Base-by-base conservation (phyloP, 1,139 yeast species). In the Saccharomyces pastorianus region DNA sequence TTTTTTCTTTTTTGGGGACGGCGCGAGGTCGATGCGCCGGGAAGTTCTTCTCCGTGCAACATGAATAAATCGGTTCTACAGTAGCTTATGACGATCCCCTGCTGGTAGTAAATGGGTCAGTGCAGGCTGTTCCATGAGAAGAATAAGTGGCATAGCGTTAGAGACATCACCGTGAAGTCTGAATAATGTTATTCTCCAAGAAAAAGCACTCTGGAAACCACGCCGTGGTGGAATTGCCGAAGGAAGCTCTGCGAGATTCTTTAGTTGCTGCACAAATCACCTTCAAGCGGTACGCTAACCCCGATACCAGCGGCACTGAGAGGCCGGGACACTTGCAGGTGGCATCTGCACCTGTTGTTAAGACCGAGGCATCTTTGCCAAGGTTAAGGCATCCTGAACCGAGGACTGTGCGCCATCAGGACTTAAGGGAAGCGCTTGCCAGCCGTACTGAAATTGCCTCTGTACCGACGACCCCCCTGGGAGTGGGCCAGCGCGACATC, bases 221-320 rank as follows among this genome's bases (percentile, higher is more conserved):
- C n/a, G 29, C 38, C 4, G 52, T 51, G 14, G 51, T 51, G 8
- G 51, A 48, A 6, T 28, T 55, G 28, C 53, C 55, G 28, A 55
- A 56, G 34, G 53, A 53, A 29, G 60, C 56, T 4, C 34, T 51
- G 3, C 55, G 54, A 25, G 62, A 59, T 29, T 63, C 67, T 13
- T 46, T 63, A 31, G 56, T 52, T 44, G 67, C 66, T 11, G 67
- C 66, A 6, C 65, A 63, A 53, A 61, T 62, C 2, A 63, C 59
- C 5, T 63, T 62, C 55, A 61, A 61, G 56, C 57, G 58, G 47
- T 63, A 63, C 48, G 52, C 50, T 48, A 49, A 52, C 23, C 23
- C 23, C 23, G 23, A 20, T 20, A 20, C 23, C 4, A 20, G 23
- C 23, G 23, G 23, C 3, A 3, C 23, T 20, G 23, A 20, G 23